Conservation (phyloP, 495 filamentous ascomycete genomes). For the Aspergillus carlsbadensis region DNA sequence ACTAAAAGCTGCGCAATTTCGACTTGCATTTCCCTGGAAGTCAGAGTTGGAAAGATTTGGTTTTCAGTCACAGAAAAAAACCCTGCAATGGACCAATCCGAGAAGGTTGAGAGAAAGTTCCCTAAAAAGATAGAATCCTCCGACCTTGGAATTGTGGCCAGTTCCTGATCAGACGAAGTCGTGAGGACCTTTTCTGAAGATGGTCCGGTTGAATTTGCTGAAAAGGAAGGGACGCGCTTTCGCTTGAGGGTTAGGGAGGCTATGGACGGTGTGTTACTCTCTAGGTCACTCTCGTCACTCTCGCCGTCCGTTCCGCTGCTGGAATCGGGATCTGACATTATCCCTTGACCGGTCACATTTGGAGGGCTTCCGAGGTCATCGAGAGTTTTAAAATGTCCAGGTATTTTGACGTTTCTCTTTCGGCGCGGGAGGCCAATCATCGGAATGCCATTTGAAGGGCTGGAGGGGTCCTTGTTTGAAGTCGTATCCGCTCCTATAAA, state of each 20-base stretch:
- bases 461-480: slow-evolving; percentile 7
- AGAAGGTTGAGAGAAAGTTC: slow-evolving; percentile 45
- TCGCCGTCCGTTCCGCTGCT: slow-evolving; percentile 35
- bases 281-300: slow-evolving; percentile 28
- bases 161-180: slow-evolving; percentile 25
- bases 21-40: slow-evolving; percentile 39
- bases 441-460: slow-evolving; percentile 31
- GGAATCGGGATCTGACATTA: slow-evolving; percentile 26
- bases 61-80: slow-evolving; percentile 41
- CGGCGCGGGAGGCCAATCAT: slow-evolving; percentile 42
- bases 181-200: slow-evolving; percentile 30
- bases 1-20: slow-evolving; percentile 48
- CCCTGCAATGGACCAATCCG: slow-evolving; percentile 44
- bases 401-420: slow-evolving; percentile 17
- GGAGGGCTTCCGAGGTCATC: slow-evolving; percentile 15
- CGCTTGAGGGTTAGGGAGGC: slow-evolving; percentile 34
- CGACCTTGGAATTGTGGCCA: slow-evolving; percentile 13
- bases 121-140: slow-evolving; percentile 43
- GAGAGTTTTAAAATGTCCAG: neutral
- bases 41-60: slow-evolving; percentile 32
- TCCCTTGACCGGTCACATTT: neutral
- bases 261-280: slow-evolving; percentile 22
- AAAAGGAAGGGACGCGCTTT: slow-evolving; percentile 42
- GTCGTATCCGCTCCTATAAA: slow-evolving; percentile 28
- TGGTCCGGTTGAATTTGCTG: slow-evolving; percentile 28